Conservation (phyloP, 2,329 filamentous ascomycete genomes). For the Aspergillus ustus region DNA sequence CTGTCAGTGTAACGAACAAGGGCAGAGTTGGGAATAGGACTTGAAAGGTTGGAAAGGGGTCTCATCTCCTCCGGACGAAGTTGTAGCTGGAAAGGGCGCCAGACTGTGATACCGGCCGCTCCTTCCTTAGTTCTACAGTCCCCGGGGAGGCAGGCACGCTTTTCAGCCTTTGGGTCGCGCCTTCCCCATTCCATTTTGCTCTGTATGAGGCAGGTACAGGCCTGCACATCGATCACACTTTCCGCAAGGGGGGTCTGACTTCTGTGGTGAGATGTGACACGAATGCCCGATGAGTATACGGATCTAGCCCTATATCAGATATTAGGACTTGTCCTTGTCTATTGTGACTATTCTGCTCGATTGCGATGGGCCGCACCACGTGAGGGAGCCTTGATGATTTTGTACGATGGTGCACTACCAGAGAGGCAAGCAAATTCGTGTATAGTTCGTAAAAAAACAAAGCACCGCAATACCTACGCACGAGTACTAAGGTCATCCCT, state of each 20-base stretch:
- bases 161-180: background rate
- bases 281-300: background rate
- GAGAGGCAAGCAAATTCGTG: background rate
- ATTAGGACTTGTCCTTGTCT: background rate
- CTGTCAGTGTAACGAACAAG: constrained; percentile 44
- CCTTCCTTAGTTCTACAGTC: background rate
- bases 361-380: too few relatives aligned
- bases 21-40: constrained; percentile 24
- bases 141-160: background rate
- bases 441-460: background rate
- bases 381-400: background rate
- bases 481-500: constrained; percentile 1
- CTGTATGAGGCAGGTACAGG: background rate
- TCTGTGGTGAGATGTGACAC: background rate
- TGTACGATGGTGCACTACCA: background rate
- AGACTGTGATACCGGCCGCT: background rate
- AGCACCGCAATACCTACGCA: background rate
- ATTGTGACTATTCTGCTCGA: background rate
- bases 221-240: background rate
- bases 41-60: constrained; percentile 10
- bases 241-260: background rate
- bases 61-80: background rate
- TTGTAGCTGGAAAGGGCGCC: background rate
- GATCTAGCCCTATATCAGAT: background rate
- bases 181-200: background rate